phyloP scores from a whole-genome alignment of 345 rosid species.

The Salix udensis region DNA sequence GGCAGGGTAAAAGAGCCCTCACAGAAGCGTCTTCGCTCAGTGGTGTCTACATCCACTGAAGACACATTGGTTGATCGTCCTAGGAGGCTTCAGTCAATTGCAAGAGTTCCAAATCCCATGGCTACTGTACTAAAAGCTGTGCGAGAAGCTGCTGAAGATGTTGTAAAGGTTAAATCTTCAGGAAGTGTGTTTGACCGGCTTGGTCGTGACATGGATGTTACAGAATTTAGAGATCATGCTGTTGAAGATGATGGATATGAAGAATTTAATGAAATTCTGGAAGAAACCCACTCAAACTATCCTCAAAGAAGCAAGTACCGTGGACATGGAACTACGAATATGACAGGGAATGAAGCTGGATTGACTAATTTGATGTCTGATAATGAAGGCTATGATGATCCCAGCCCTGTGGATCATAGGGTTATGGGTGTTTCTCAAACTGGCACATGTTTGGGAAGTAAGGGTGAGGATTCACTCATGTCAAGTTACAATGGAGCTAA shows the following conservation, averaged over 20 bases:
- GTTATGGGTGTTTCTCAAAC: conserved; percentile 27
- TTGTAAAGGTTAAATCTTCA: conserved; percentile 45
- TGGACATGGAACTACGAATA: conserved; percentile 35
- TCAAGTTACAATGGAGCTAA: conserved; percentile 37
- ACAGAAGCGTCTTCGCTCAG: conserved; percentile 79
- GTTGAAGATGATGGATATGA: conserved; percentile 45
- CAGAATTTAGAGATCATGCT: conserved; percentile 33
- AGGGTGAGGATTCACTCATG: conserved; percentile 37
- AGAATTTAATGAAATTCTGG: conserved; percentile 32
- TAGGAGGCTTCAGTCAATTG: conserved; percentile 59
- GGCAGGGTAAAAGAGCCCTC: conserved; percentile 47
- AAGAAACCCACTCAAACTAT: conserved; percentile 22
- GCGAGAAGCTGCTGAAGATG: conserved; percentile 89
- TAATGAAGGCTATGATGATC: conserved; percentile 47
- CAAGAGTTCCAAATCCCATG: conserved; percentile 67
- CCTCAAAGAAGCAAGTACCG: conserved; percentile 37
- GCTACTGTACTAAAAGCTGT: conserved; percentile 80
- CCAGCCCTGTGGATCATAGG: conserved; percentile 23
- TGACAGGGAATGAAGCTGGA: conserved; percentile 38
- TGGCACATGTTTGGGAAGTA: conserved; percentile 38
- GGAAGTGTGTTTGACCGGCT: conserved; percentile 94
- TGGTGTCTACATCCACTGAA: conserved; percentile 59
- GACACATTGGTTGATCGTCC: conserved; percentile 40
- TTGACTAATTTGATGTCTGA: conserved; percentile 40
- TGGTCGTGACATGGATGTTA: conserved; percentile 41